A percentile compares a stretch with the other conserved stretches of the same genome.
phyloP scores from a whole-genome alignment of 768 basidiomycete species.

The Leccinum arenicola region DNA sequence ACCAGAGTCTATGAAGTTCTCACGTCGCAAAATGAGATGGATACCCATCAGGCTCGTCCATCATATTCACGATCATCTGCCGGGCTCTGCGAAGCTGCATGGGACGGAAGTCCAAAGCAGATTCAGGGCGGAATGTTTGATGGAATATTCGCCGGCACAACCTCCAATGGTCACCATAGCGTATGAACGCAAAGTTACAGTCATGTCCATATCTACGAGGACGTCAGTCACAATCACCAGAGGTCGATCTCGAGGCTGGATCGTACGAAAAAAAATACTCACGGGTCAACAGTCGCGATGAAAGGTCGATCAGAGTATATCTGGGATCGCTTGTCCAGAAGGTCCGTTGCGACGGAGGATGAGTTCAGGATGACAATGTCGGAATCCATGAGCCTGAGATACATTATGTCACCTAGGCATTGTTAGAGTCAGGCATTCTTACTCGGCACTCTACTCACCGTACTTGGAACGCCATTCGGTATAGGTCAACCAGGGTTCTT shows the following conservation, averaged over 20 bases:
- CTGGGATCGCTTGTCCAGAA: slow-evolving; percentile 43
- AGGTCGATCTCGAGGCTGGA: neutral
- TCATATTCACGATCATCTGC: neutral
- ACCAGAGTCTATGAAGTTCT: neutral
- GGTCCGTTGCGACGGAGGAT: slow-evolving; percentile 37
- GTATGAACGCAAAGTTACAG: slow-evolving; percentile 2
- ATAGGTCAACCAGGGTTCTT: slow-evolving; percentile 10
- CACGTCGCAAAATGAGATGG: neutral
- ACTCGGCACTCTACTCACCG: neutral
- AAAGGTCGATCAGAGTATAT: slow-evolving; percentile 37
- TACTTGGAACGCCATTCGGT: slow-evolving; percentile 5
- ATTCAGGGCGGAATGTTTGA: neutral
- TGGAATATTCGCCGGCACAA: slow-evolving; percentile 5
- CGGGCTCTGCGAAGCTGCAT: slow-evolving; percentile 5
- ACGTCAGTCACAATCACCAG: neutral
- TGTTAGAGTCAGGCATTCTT: neutral
- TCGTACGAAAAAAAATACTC: neutral
- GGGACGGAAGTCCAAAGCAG: neutral
- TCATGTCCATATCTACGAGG: slow-evolving; percentile 5
- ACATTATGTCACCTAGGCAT: slow-evolving; percentile 40
- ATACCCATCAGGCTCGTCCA: neutral
- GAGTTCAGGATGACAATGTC: slow-evolving; percentile 43
- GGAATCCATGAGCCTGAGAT: slow-evolving; percentile 44
- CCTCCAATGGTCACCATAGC: slow-evolving; percentile 6
- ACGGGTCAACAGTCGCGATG: slow-evolving; percentile 12